A percentile compares a stretch with the other conserved stretches of the same genome.
These are phyloP conservation scores for Colletotrichum sp. DNA, from an alignment of 2,329 filamentous ascomycete genomes.

Conservation along the genomic window DNA sequence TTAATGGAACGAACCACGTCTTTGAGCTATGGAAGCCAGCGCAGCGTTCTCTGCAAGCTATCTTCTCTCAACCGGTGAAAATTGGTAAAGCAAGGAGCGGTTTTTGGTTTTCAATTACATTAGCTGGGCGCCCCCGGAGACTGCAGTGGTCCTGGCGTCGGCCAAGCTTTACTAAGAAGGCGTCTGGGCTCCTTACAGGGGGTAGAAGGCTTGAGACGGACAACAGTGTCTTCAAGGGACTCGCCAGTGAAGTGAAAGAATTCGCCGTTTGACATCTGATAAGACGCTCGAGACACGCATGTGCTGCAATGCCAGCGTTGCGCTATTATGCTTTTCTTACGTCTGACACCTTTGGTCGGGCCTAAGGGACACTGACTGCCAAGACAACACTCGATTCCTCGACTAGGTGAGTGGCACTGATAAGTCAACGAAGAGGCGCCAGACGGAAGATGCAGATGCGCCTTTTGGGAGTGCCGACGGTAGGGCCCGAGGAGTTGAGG, in stretches of 20 bases:
- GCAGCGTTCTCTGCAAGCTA: not conserved
- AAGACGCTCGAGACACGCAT: constrained; percentile 10
- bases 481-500: not conserved
- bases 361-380: not conserved
- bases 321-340: not conserved
- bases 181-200: not conserved
- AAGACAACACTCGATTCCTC: not conserved
- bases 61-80: not conserved
- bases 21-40: not conserved
- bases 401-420: constrained; percentile 1
- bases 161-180: constrained; percentile 3
- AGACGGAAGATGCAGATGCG: not conserved
- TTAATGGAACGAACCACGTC: not conserved
- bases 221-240: not conserved
- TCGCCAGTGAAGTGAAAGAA: not conserved
- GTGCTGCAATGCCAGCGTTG: not conserved
- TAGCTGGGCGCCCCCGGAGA: not conserved
- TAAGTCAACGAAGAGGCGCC: not conserved
- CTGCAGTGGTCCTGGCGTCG: not conserved
- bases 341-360: not conserved
- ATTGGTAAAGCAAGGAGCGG: not conserved
- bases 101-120: not conserved
- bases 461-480: not conserved
- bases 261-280: not conserved
- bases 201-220: constrained; percentile 2